Conservation (phyloP, 2,329 filamentous ascomycete species). For the Monosporascus sp. region DNA sequence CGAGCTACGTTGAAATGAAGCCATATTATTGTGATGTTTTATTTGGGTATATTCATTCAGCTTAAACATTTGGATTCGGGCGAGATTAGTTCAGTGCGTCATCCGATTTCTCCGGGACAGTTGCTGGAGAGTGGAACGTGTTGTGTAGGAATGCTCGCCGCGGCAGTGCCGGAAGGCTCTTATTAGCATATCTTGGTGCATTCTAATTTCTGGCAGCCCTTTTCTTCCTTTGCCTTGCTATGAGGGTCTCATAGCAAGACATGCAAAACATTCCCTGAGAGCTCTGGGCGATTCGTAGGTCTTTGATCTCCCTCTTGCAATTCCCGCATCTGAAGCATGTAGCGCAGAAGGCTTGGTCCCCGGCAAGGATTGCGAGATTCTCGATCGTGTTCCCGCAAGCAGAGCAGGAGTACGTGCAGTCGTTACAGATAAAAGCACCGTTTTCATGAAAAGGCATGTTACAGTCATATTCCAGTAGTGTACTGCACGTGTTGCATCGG, state of each 20-base stretch:
- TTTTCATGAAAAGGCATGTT: conserved; percentile 96
- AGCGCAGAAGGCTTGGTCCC: conserved; percentile 95
- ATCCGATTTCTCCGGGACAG: too few relatives aligned
- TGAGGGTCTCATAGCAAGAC: conserved; percentile 95
- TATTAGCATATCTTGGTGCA: conserved; percentile 72
- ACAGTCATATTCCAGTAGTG: conserved; percentile 94
- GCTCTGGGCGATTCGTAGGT: conserved; percentile 92
- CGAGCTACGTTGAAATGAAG: too few relatives aligned
- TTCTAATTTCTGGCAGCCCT: conserved; percentile 60
- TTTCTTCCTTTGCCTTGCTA: conserved; percentile 87
- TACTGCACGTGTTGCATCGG: conserved; percentile 91
- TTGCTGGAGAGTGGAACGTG: too few relatives aligned
- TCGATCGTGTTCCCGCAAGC: conserved; percentile 97
- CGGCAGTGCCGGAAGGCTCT: conserved; percentile 86
- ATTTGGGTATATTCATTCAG: too few relatives aligned
- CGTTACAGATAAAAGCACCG: conserved; percentile 97
- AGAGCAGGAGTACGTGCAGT: conserved; percentile 98
- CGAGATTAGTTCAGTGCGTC: too few relatives aligned
- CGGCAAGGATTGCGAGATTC: conserved; percentile 92
- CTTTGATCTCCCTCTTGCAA: conserved; percentile 98
- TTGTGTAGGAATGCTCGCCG: conserved; percentile 63
- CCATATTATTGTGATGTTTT: too few relatives aligned
- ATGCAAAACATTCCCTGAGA: conserved; percentile 99
- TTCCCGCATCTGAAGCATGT: conserved; percentile 97
- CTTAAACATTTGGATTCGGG: too few relatives aligned